phyloP scores from a whole-genome alignment of 1,284 basidiomycete genomes.

The Naganishia cerealis region DNA sequence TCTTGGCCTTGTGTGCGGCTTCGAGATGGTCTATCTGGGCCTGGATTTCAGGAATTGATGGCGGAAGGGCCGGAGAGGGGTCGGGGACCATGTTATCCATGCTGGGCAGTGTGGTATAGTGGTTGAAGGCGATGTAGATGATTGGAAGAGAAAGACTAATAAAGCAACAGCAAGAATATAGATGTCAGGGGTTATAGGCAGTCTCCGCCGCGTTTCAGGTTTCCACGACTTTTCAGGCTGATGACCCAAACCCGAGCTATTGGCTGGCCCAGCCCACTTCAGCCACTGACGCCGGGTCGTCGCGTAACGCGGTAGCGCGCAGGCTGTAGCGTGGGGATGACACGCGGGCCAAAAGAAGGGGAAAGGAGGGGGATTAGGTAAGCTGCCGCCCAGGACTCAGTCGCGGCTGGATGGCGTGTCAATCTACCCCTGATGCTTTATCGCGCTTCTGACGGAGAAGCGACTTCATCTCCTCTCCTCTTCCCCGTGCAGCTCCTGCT shows the following conservation, averaged over 20 bases:
- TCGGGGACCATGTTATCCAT: conserved; percentile 54
- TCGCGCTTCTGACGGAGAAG: no score
- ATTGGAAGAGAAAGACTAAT: not conserved
- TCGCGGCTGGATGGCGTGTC: not conserved
- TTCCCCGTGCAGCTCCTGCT: no score
- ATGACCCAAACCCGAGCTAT: not conserved
- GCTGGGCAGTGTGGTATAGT: conserved; percentile 28
- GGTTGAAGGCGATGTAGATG: not conserved
- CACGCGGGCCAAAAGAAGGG: not conserved
- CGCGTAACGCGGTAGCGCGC: not conserved
- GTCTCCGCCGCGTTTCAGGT: not conserved
- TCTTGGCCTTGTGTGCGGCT: conserved; percentile 66
- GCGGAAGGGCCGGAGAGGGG: conserved; percentile 47
- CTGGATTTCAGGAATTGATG: conserved; percentile 52
- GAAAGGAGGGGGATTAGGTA: not conserved
- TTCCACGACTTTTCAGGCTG: not conserved
- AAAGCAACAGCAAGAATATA: not conserved
- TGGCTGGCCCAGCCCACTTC: not conserved
- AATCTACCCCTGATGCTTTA: no score
- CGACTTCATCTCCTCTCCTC: no score
- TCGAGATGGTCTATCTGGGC: conserved; percentile 62
- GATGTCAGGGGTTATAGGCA: not conserved
- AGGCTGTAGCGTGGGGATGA: not conserved
- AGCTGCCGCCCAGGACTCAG: not conserved
- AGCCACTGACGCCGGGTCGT: conserved; percentile 2